Conservation (phyloP, 768 basidiomycete species). For the Tricholoma flavovirens region DNA sequence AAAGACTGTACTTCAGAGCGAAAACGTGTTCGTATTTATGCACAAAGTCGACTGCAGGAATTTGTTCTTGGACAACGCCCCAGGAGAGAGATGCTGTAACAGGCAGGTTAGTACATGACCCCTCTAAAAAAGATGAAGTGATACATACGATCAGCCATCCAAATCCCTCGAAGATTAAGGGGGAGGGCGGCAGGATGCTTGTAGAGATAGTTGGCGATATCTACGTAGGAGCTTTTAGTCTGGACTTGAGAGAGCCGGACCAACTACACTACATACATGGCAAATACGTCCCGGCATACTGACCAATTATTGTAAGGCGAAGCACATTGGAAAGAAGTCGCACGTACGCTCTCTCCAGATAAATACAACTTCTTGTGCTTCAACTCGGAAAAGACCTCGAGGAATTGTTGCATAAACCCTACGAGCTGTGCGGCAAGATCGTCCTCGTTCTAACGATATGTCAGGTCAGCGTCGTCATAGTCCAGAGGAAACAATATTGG, state of each 20-base stretch:
- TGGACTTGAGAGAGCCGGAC: not conserved
- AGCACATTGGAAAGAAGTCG: not conserved
- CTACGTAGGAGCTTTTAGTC: conserved; percentile 29
- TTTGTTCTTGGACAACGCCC: conserved; percentile 60
- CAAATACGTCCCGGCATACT: conserved; percentile 66
- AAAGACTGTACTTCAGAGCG: conserved; percentile 58
- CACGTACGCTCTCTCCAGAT: conserved; percentile 68
- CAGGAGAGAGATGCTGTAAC: conserved; percentile 50
- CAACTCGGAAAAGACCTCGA: conserved; percentile 67
- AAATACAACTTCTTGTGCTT: conserved; percentile 69
- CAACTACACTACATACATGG: conserved; percentile 38
- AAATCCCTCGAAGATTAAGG: conserved; percentile 61
- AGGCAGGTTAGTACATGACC: not conserved
- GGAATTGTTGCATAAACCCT: conserved; percentile 70
- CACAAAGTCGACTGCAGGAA: conserved; percentile 71
- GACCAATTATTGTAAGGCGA: not conserved
- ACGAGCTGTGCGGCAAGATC: conserved; percentile 43
- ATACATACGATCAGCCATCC: conserved; percentile 64
- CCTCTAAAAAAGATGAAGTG: not conserved
- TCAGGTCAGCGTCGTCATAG: not conserved
- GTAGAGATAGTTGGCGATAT: conserved; percentile 73
- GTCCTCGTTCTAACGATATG: conserved; percentile 37
- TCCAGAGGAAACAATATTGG: not conserved
- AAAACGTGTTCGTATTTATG: conserved; percentile 68
- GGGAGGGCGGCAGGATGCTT: conserved; percentile 46